A percentile compares a stretch with the other conserved stretches of the same genome.
phyloP scores from a whole-genome alignment of 108 stramenopile species.

The Nitzschia palea region DNA sequence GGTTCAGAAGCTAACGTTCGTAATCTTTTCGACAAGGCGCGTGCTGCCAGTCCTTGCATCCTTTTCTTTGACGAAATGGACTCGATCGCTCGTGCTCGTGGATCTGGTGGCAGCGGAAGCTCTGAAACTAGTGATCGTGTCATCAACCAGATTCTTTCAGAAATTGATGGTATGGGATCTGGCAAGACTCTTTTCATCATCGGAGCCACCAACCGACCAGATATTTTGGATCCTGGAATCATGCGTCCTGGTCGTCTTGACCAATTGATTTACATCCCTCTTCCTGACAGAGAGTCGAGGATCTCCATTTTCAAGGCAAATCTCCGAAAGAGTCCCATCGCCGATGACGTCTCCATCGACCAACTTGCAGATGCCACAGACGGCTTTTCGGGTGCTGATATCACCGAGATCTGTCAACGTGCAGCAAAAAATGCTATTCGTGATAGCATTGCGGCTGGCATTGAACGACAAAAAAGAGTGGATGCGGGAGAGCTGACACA shows the following conservation, averaged over 20 bases:
- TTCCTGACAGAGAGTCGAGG: conserved; percentile 91
- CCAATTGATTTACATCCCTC: conserved; percentile 98
- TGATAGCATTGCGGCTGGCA: conserved; percentile 84
- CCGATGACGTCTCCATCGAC: conserved; percentile 73
- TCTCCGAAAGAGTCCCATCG: conserved; percentile 92
- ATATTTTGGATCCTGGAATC: conserved; percentile 98
- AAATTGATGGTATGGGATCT: conserved; percentile 97
- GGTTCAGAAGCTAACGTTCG: conserved; percentile 99
- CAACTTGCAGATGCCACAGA: conserved; percentile 86
- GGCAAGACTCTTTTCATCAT: conserved; percentile 99
- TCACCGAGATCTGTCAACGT: conserved; percentile 96
- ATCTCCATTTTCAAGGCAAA: conserved; percentile 96
- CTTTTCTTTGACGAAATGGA: conserved; percentile 99
- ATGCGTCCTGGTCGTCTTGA: conserved; percentile 99
- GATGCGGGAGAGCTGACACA: conserved; percentile 86
- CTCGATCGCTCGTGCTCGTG: conserved; percentile 98
- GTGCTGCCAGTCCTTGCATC: conserved; percentile 98
- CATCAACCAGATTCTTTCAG: conserved; percentile 99
- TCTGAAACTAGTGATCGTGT: conserved; percentile 98
- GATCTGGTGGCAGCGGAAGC: conserved; percentile 85
- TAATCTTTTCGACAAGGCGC: conserved; percentile 98
- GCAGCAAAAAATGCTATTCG: conserved; percentile 95
- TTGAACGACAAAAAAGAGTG: conserved; percentile 80
- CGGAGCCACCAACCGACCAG: conserved; percentile 99
- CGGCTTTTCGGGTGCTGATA: conserved; percentile 96